Percentiles rank a stretch among this genome's conserved stretches.
These are phyloP conservation scores for Polysphondylium violaceum DNA, from an alignment of 78 protist species.

Conservation along the genomic window DNA sequence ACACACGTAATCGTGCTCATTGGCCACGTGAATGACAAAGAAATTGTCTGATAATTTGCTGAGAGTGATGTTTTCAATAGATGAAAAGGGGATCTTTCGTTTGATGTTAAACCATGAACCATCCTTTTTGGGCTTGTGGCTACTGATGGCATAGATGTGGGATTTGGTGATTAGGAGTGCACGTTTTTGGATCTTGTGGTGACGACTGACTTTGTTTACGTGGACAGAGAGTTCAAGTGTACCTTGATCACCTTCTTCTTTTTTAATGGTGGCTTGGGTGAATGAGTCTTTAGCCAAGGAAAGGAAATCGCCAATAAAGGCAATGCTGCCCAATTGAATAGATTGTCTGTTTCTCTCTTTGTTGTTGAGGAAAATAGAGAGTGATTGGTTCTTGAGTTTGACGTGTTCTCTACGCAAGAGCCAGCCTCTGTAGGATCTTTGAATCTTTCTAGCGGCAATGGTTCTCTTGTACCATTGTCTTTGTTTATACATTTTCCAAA, in stretches of 20 bases:
- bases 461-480: slow-evolving; percentile 45
- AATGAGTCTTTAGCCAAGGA: slow-evolving; percentile 25
- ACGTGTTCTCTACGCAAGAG: slow-evolving; percentile 52
- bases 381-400: slow-evolving; percentile 61
- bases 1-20: slow-evolving; percentile 46
- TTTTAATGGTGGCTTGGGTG: not conserved
- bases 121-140: slow-evolving; percentile 65
- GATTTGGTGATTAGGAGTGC: slow-evolving; percentile 23
- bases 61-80: slow-evolving; percentile 25
- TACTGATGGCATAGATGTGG: slow-evolving; percentile 22
- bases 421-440: slow-evolving; percentile 45
- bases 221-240: slow-evolving; percentile 37
- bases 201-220: slow-evolving; percentile 65
- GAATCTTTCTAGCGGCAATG: slow-evolving; percentile 40
- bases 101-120: slow-evolving; percentile 61
- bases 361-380: slow-evolving; percentile 39
- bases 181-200: slow-evolving; percentile 68
- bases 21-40: slow-evolving; percentile 37
- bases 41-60: slow-evolving; percentile 33
- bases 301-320: slow-evolving; percentile 74
- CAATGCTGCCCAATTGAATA: not conserved
- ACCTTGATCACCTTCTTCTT: slow-evolving; percentile 11
- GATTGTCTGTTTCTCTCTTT: slow-evolving; percentile 68
- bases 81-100: slow-evolving; percentile 39
- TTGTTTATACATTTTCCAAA: slow-evolving; percentile 62